Evolutionary conservation across 148 eudicot species (phyloP).

Genomic region (Silene latifolia): DNA sequence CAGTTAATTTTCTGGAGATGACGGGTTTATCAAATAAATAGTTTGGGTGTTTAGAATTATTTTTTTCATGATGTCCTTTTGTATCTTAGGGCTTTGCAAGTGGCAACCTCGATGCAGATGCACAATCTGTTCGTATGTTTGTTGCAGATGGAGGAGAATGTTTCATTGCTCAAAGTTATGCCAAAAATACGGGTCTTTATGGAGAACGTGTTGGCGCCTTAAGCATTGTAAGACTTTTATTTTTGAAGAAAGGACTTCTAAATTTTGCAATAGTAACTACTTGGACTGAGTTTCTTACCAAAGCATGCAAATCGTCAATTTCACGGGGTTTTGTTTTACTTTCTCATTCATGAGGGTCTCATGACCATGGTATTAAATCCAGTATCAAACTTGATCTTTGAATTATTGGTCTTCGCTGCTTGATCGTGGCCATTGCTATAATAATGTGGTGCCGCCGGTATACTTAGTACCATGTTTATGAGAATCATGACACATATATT

Average conservation of each 20-base stretch:
- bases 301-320: background rate
- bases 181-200: slow-evolving; percentile 54
- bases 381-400: no score
- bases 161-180: slow-evolving; percentile 53
- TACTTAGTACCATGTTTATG: no score
- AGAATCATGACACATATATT: background rate
- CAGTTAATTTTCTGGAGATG: background rate
- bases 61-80: slow-evolving; percentile 6
- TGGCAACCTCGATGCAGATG: slow-evolving; percentile 52
- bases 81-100: slow-evolving; percentile 50
- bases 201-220: slow-evolving; percentile 60
- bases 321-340: background rate
- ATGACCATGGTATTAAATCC: background rate
- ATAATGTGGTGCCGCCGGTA: no score
- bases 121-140: slow-evolving; percentile 49
- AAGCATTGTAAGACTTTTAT: slow-evolving; percentile 42
- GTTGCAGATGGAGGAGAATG: slow-evolving; percentile 56
- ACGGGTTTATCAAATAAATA: background rate
- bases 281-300: background rate
- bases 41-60: background rate
- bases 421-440: no score
- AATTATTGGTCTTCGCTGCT: no score
- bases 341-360: background rate
- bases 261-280: background rate
- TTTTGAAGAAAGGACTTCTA: background rate